Conservation (phyloP, 805 yeast species). For the Starmerella vaccinii region DNA sequence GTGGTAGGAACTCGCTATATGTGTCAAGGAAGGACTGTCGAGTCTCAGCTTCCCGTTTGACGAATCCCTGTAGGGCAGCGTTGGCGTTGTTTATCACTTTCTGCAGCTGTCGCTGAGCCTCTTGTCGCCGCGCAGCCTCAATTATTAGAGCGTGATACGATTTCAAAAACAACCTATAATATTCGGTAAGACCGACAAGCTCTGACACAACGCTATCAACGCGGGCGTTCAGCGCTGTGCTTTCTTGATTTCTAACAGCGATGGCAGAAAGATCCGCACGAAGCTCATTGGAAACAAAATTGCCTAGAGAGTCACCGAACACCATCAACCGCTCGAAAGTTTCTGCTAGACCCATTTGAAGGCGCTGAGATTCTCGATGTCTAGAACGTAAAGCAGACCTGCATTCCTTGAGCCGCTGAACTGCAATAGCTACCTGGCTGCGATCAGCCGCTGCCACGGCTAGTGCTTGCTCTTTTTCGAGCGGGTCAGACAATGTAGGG, state of each 20-base stretch:
- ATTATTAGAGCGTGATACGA: constrained; percentile 44
- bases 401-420: constrained; percentile 24
- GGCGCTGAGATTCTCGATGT: constrained; percentile 16
- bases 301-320: constrained; percentile 16
- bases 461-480: constrained; percentile 44
- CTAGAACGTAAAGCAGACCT: constrained; percentile 8
- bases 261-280: constrained; percentile 19
- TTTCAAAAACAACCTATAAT: constrained; percentile 42
- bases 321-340: constrained; percentile 24
- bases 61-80: constrained; percentile 33
- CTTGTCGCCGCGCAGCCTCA: constrained; percentile 45
- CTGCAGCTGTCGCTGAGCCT: constrained; percentile 36
- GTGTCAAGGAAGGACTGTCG: constrained; percentile 38
- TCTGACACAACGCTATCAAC: constrained; percentile 30
- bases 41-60: constrained; percentile 37
- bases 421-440: constrained; percentile 29
- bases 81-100: constrained; percentile 37
- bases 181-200: constrained; percentile 36
- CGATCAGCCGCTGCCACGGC: constrained; percentile 39
- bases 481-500: constrained; percentile 31
- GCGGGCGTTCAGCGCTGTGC: constrained; percentile 17
- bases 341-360: constrained; percentile 21
- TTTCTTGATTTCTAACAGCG: constrained; percentile 21
- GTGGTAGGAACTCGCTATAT: constrained; percentile 50
- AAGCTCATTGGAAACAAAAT: constrained; percentile 21